These are phyloP conservation scores for Aspergillus phoenicis DNA, from an alignment of 2,329 filamentous ascomycete species.

Conservation along the genomic window DNA sequence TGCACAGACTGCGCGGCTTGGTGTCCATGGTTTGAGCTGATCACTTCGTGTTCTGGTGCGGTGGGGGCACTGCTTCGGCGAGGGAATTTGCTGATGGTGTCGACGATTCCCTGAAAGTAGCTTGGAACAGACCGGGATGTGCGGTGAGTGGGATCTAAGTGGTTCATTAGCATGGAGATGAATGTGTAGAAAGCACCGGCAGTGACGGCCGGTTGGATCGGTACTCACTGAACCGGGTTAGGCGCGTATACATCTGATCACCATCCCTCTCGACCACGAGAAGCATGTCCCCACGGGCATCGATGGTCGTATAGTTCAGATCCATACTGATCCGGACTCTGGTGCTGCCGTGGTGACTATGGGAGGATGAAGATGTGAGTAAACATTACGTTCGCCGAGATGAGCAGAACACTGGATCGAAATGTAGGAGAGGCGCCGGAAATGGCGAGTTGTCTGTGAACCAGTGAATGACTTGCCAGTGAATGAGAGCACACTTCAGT, in stretches of 20 bases:
- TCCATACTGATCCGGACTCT: not conserved
- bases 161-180: too few relatives aligned
- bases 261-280: not conserved
- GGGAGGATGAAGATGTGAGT: not conserved
- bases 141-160: too few relatives aligned
- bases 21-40: not conserved
- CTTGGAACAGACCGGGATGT: too few relatives aligned
- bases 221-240: not conserved
- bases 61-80: too few relatives aligned
- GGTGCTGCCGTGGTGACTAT: not conserved
- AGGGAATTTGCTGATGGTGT: too few relatives aligned
- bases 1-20: not conserved
- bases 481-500: not conserved
- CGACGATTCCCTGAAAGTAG: not conserved
- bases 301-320: not conserved
- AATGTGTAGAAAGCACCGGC: too few relatives aligned
- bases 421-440: too few relatives aligned
- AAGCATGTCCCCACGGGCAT: slow-evolving; percentile 11
- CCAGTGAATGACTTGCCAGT: not conserved
- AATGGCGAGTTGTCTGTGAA: too few relatives aligned
- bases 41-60: not conserved
- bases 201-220: too few relatives aligned
- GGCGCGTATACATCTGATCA: not conserved
- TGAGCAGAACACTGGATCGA: not conserved
- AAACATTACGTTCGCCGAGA: not conserved